Base-by-base conservation (phyloP, 345 rosid species). In the Gossypium ekmanianum region DNA sequence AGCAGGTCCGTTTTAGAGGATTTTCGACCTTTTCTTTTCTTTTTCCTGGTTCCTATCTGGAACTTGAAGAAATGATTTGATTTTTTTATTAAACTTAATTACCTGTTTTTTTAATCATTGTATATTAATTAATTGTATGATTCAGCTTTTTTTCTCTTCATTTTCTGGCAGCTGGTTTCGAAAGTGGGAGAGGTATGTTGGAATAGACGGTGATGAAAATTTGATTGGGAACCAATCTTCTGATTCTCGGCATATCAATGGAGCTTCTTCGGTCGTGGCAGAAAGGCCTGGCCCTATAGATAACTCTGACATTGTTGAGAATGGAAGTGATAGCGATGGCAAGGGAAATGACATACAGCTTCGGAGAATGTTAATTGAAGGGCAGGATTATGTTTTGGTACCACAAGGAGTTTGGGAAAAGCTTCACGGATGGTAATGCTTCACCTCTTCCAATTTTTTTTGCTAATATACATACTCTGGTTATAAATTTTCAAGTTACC, bases 311-410 rank as follows among this genome's bases (percentile, higher is more conserved):
- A 57, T 57, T 57, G 29, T 57, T 57, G 26, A 3, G 22, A 57
- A 57, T 18, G 61, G 61, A 57, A 57, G 61, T 3, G 61, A 20
- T 20, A 57, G 61, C 13, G 14, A 20, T 20, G 9, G 29, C 29
- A 57, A 57, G 11, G 61, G 22, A 57, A 20, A 57, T 57, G 61
- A 57, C 27, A 57, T 57, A 57, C 61, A 57, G 61, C 61, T 57
- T 20, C 13, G 24, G 0, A 57, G 61, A 57, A 3, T 1, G 61
- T 57, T 57, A 12, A 20, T 57, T 29, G 61, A 57, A 20, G 61
- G 61, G 29, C 61, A 57, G 29, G 61, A 57, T 57, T 57, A 57
- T 57, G 61, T 57, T 57, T 57, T 57, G 61, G 61, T 57, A 9
- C 61, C 61, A 9, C 61, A 57, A 57, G 22, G 24, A 20, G 29